These are phyloP conservation scores for Viola odorata DNA, from an alignment of 345 rosid species.

Conservation along the genomic window DNA sequence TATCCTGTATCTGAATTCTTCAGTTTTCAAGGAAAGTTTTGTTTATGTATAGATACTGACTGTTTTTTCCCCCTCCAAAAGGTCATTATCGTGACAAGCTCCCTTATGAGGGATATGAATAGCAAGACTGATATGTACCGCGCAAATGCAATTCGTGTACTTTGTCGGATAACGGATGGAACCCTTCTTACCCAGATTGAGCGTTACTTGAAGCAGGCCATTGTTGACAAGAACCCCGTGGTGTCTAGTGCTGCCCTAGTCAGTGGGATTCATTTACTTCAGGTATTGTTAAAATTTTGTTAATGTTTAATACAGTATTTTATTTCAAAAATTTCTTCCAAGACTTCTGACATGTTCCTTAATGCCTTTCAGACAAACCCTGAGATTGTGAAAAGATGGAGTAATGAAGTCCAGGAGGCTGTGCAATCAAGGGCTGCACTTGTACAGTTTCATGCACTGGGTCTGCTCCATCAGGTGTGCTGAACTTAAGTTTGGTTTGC, in stretches of 20 bases:
- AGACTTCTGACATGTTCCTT: slow-evolving; percentile 1
- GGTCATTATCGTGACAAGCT: slow-evolving; percentile 99
- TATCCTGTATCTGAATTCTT: slow-evolving; percentile 4
- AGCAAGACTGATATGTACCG: slow-evolving; percentile 98
- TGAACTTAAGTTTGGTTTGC: slow-evolving; percentile 8
- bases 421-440: slow-evolving; percentile 95
- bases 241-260: slow-evolving; percentile 99
- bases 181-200: slow-evolving; percentile 90
- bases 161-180: slow-evolving; percentile 91
- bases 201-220: slow-evolving; percentile 94
- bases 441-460: slow-evolving; percentile 95
- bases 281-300: slow-evolving; percentile 38
- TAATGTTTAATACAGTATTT: neutral
- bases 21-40: neutral
- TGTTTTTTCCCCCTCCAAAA: slow-evolving; percentile 15
- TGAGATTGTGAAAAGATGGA: slow-evolving; percentile 89
- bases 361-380: slow-evolving; percentile 19
- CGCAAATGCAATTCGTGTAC: slow-evolving; percentile 97
- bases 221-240: slow-evolving; percentile 97
- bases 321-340: neutral
- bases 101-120: slow-evolving; percentile 97
- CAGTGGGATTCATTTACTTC: slow-evolving; percentile 92
- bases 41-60: slow-evolving; percentile 6
- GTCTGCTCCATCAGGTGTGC: slow-evolving; percentile 79
- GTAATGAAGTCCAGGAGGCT: slow-evolving; percentile 99